Evolutionary conservation across 176 grass and related monocot genomes (phyloP).

Genomic region (Aechmea fasciata): DNA sequence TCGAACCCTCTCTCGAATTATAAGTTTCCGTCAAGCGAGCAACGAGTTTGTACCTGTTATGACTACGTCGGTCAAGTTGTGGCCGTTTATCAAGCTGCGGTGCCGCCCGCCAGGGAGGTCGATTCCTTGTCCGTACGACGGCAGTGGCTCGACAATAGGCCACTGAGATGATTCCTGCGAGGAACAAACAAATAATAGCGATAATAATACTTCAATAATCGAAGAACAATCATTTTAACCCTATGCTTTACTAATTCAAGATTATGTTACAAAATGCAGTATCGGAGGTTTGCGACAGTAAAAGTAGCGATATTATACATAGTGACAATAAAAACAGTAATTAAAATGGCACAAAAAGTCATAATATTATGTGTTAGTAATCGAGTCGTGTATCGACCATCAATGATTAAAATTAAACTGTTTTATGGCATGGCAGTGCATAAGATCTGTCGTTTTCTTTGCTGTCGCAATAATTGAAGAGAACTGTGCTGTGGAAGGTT

Average conservation of each 20-base stretch:
- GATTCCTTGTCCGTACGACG: conserved; percentile 74
- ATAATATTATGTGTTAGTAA: background rate
- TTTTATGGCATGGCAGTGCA: background rate
- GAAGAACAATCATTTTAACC: no score
- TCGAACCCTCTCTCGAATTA: no score
- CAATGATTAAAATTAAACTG: background rate
- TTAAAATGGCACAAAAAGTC: background rate
- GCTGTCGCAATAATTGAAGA: background rate
- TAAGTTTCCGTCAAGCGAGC: background rate
- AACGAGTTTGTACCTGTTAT: conserved; percentile 45
- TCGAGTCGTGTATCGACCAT: background rate
- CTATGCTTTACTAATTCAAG: no score
- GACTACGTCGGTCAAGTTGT: conserved; percentile 68
- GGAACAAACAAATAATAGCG: background rate
- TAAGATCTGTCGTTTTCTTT: background rate
- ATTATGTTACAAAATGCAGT: no score
- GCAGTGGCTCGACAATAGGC: conserved; percentile 69
- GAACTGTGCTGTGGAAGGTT: no score
- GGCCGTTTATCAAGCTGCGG: conserved; percentile 68
- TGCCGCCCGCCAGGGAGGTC: conserved; percentile 75
- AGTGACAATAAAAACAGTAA: background rate
- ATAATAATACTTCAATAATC: no score
- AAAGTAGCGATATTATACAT: background rate
- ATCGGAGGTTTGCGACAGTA: no score
- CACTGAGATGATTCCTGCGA: conserved; percentile 75